A percentile compares a stretch with the other conserved stretches of the same genome.
Conservation (phyloP, 441 rosid species). For the Brassica hybrid region DNA sequence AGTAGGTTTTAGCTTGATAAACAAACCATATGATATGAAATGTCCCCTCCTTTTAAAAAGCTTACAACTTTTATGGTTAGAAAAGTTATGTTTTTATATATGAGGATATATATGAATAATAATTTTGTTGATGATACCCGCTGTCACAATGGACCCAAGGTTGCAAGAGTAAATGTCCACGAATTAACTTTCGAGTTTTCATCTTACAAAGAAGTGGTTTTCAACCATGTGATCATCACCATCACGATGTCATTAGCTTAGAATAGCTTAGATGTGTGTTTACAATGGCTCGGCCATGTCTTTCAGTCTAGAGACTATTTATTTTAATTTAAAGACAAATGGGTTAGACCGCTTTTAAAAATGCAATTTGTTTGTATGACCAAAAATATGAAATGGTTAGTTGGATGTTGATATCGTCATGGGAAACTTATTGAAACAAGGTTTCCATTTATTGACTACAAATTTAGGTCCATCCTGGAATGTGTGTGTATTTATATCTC, state of each 20-base stretch:
- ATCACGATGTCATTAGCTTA: background rate
- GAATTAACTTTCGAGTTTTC: background rate
- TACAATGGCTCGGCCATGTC: background rate
- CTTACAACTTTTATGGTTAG: conserved; percentile 37
- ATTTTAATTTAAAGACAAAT: background rate
- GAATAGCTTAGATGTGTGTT: background rate
- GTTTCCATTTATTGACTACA: conserved; percentile 25
- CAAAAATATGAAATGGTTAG: conserved; percentile 7
- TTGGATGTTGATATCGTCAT: conserved; percentile 31
- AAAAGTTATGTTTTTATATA: conserved; percentile 8
- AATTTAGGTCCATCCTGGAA: conserved; percentile 26
- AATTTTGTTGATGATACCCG: background rate
- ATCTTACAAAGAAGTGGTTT: background rate
- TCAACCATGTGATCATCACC: background rate
- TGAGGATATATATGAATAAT: background rate
- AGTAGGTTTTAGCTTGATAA: conserved; percentile 13
- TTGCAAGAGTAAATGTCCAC: background rate
- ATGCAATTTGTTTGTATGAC: background rate
- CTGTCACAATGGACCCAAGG: background rate
- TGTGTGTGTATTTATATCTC: conserved; percentile 15
- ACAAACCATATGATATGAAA: conserved; percentile 22
- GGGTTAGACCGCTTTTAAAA: background rate
- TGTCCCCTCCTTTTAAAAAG: conserved; percentile 31
- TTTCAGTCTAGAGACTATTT: background rate
- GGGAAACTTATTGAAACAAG: conserved; percentile 11